Conservation (phyloP, 2,329 filamentous ascomycete genomes). For the Dothistroma septosporum region DNA sequence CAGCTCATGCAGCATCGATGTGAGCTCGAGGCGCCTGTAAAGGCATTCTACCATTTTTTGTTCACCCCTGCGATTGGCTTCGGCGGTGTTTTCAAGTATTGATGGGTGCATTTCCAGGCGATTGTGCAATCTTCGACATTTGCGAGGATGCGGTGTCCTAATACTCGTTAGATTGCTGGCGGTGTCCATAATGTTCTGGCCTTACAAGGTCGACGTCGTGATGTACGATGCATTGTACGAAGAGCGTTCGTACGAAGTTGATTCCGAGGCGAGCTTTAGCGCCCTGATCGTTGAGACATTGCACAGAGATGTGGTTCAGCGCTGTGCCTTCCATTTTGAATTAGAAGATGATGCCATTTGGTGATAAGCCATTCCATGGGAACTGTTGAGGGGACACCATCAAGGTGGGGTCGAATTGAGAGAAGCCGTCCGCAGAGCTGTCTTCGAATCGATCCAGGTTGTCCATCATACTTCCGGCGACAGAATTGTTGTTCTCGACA, state of each 20-base stretch:
- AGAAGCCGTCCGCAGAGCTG: constrained; percentile 28
- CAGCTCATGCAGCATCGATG: no score
- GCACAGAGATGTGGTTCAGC: no score
- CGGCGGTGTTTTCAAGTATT: not conserved
- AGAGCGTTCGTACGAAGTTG: not conserved
- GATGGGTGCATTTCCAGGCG: no score
- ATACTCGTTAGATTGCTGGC: not conserved
- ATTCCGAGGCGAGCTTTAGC: not conserved
- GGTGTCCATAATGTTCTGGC: not conserved
- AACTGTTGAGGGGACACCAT: constrained; percentile 27
- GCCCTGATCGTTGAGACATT: not conserved
- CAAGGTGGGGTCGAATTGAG: constrained; percentile 28
- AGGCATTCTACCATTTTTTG: not conserved
- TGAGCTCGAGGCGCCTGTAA: no score
- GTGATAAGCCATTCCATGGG: constrained; percentile 26
- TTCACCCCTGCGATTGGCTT: not conserved
- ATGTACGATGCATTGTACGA: not conserved
- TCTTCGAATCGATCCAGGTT: constrained; percentile 30
- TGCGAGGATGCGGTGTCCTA: not conserved
- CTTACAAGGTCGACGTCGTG: not conserved
- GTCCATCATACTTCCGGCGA: constrained; percentile 27
- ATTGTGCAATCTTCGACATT: not conserved
- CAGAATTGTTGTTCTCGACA: constrained; percentile 32
- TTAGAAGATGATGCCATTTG: constrained; percentile 28
- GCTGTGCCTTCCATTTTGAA: no score